Evolutionary conservation across 2,329 filamentous ascomycete genomes (phyloP).

Genomic region (Fusarium napiforme): DNA sequence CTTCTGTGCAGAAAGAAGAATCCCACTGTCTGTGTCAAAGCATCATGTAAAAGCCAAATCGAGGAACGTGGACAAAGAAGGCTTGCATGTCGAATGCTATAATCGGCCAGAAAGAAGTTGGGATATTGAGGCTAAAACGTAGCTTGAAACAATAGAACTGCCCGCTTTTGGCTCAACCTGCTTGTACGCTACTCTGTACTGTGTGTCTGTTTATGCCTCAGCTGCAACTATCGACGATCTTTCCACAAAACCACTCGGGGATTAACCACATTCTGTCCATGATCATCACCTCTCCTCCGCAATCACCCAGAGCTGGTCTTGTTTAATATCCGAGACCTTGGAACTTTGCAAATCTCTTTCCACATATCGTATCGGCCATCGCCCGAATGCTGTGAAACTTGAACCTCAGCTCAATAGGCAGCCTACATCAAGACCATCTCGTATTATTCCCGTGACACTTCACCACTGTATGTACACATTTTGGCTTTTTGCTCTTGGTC

Average conservation of each 20-base stretch:
- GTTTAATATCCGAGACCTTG: slow-evolving; percentile 5
- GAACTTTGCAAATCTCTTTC: slow-evolving; percentile 1
- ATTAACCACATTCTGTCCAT: slow-evolving; percentile 23
- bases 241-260: slow-evolving; percentile 22
- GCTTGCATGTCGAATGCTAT: background rate
- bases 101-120: background rate
- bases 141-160: slow-evolving; percentile 23
- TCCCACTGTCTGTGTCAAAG: background rate
- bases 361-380: slow-evolving; percentile 32
- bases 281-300: slow-evolving; percentile 16
- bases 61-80: slow-evolving; percentile 2
- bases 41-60: background rate
- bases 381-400: slow-evolving; percentile 33
- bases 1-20: slow-evolving; percentile 8
- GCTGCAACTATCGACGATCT: slow-evolving; percentile 26
- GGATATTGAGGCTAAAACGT: slow-evolving; percentile 14
- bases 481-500: background rate
- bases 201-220: slow-evolving; percentile 27
- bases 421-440: slow-evolving; percentile 12
- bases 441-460: slow-evolving; percentile 12
- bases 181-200: background rate
- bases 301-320: background rate
- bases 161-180: slow-evolving; percentile 7
- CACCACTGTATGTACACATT: background rate
- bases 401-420: slow-evolving; percentile 8